Base-by-base conservation (phyloP, 1,139 yeast species). In the Yamadazyma dushanensis region DNA sequence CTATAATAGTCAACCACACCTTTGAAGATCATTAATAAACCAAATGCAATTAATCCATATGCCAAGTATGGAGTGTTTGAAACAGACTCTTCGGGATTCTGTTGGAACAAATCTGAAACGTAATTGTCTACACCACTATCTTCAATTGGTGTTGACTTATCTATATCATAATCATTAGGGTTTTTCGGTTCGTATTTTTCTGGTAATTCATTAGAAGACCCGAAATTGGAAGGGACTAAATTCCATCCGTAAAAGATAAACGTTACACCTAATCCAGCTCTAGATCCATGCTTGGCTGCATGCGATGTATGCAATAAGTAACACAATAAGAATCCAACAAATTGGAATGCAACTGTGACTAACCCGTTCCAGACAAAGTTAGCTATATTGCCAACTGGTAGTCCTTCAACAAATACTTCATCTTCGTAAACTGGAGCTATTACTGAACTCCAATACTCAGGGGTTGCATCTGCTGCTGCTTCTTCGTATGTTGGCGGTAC, bases 221-320 rank as follows among this genome's bases (percentile, higher is more conserved):
- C 79, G 41, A 70, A 67, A 47, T 72, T 70, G 23, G 75, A 66
- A 1, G 96, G 95, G 23, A 83, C 69, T 63, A 88, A 71, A 36
- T 76, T 73, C 56, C 78, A 82, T 2, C 96, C 96, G 49, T 82
- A 80, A 44, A 84, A 78, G 32, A 90, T 69, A 47, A 94, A 76
- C 0, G 96, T 89, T 38, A 87, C 59, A 2, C 98, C 98, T 38
- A 92, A 66, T 0, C 99, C 99, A 10, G 92, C 86, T 41, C 96
- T 71, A 2, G 97, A 83, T 6, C 99, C 99, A 51, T 90, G 92
- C 54, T 88, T 88, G 4, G 97, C 96, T 5, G 97, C 97, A 56
- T 92, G 98, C 2, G 97, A 87, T 1, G 98, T 90, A 61, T 92
- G 98, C 38, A 94, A 67, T 33, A 92, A 66, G 57, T 90, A 92